These are phyloP conservation scores for Colletotrichum neosansevieriae DNA, from an alignment of 2,329 filamentous ascomycete genomes.

Conservation along the genomic window DNA sequence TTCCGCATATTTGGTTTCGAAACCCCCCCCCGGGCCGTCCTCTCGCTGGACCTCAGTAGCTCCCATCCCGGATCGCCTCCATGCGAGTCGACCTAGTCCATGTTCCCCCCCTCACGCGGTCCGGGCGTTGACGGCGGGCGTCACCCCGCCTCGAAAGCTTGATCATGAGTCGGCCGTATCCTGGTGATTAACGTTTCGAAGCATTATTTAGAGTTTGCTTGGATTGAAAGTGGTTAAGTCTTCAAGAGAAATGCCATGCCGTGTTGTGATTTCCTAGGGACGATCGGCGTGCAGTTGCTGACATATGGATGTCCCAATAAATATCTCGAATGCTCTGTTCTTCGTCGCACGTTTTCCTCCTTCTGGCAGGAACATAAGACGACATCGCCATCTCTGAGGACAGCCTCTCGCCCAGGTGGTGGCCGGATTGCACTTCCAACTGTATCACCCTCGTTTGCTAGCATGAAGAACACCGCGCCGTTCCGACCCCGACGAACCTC, in stretches of 20 bases:
- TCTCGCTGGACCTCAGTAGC: neutral
- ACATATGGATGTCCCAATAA: too few species aligned
- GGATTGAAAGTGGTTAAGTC: neutral
- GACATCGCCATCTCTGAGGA: too few species aligned
- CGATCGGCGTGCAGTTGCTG: neutral
- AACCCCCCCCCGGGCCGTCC: neutral
- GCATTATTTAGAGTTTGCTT: neutral
- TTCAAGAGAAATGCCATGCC: neutral
- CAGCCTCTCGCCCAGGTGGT: neutral
- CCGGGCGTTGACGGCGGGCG: neutral
- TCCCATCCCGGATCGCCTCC: neutral
- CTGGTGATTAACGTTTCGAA: constrained; percentile 2
- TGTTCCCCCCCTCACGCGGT: neutral
- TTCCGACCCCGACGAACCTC: neutral
- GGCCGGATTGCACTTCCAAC: neutral
- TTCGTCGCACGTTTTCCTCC: too few species aligned
- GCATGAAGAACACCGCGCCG: constrained; percentile 7
- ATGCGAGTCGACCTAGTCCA: neutral
- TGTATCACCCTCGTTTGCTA: constrained; percentile 9
- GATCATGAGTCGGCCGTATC: neutral
- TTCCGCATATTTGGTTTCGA: neutral
- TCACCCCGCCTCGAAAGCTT: neutral
- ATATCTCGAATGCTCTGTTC: too few species aligned
- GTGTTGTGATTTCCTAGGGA: neutral
- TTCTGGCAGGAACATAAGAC: too few species aligned